Conservation (phyloP, 345 rosid genomes). For the Eucalyptus regnans region DNA sequence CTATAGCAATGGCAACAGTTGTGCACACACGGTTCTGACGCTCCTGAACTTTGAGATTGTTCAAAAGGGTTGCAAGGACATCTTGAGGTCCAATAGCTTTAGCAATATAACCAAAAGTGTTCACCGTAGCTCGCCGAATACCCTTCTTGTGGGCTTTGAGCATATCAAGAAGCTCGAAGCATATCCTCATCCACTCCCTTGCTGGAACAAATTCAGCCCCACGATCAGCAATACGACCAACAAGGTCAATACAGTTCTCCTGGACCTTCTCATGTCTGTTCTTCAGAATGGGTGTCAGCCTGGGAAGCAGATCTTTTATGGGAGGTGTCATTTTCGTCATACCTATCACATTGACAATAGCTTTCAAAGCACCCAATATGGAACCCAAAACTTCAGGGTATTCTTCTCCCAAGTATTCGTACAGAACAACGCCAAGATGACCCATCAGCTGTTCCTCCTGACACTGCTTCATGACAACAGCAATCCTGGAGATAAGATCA, state of each 20-base stretch:
- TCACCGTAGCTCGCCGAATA: conserved; percentile 91
- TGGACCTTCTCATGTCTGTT: conserved; percentile 99
- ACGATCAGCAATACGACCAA: conserved; percentile 98
- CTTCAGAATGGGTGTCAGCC: conserved; percentile 96
- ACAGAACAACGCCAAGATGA: conserved; percentile 95
- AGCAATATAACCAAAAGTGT: conserved; percentile 96
- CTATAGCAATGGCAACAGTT: conserved; percentile 96
- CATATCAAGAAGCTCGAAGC: conserved; percentile 99
- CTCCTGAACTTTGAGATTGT: conserved; percentile 99
- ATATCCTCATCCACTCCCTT: conserved; percentile 98
- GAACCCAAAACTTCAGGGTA: conserved; percentile 99
- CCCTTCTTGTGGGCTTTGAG: conserved; percentile 99
- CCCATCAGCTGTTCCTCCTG: conserved; percentile 99
- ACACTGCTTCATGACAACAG: conserved; percentile 98
- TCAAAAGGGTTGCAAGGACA: conserved; percentile 87
- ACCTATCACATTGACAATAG: conserved; percentile 97
- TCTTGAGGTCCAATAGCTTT: conserved; percentile 99
- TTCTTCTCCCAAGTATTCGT: conserved; percentile 97
- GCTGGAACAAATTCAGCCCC: conserved; percentile 99
- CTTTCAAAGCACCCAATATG: conserved; percentile 95
- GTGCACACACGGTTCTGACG: conserved; percentile 99
- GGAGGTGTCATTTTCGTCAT: conserved; percentile 99
- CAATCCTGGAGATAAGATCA: conserved; percentile 94
- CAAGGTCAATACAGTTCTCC: conserved; percentile 97
- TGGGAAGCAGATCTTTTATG: conserved; percentile 95